Evolutionary conservation across 768 basidiomycete genomes (phyloP), one percentile per base, ranked within the genome.

Genomic region (Pholiota conissans): DNA sequence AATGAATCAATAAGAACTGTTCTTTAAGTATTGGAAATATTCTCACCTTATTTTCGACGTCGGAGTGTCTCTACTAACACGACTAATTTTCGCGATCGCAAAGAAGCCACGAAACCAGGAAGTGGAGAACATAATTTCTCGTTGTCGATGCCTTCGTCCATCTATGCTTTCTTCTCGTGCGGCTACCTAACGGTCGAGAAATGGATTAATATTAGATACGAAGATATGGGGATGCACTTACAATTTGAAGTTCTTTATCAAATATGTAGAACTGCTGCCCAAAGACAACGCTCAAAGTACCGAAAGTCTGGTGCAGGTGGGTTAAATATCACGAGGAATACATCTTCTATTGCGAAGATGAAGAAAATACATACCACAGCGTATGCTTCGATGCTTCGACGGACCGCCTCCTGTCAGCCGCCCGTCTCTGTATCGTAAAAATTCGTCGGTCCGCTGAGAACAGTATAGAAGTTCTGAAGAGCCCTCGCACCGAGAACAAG

Each of bases 351-450:
- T 45, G 11, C n/a, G 18, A 4, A 18, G 22, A 7, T 22, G 30
- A 24, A 22, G 2, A 45, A 45, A 26, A 45, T 18, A 39, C 37
- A 18, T 14, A 39, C 37, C n/a, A 39, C 5, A 1, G 7, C n/a
- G 16, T 18, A 45, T 63, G 67, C 64, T 78, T 81, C 54, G 79
- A 76, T 14, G 65, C 7, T 74, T 73, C 76, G n/a, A n/a, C 78
- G 79, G 51, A 79, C 73, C 22, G 61, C 55, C 56, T 69, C 73
- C 56, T 78, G 76, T 42, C 77, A 79, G 10, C 58, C 62, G 35
- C 73, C 63, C 47, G 55, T 49, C 0, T 57, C 48, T 3, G 73
- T 67, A 22, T 60, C 37, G 62, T 76, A 78, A 55, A 79, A 77
- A 20, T 60, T 61, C 7, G 64, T 73, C 32, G 59, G 64, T 72